Conservation (phyloP, 352 stramenopile species). For the Phytophthora quininea region DNA sequence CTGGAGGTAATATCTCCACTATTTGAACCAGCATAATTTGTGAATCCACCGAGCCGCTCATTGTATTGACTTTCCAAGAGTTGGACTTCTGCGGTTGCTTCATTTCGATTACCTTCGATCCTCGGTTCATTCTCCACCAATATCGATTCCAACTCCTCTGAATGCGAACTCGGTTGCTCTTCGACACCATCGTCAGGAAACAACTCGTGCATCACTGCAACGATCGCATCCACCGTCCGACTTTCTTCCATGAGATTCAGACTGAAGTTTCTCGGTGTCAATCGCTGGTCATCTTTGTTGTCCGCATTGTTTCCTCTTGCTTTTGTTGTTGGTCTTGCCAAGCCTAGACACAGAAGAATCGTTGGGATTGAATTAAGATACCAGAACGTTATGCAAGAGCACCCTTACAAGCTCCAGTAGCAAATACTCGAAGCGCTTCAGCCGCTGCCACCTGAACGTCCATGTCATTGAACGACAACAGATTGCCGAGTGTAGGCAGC, state of each 20-base stretch:
- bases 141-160: slow-evolving; percentile 2
- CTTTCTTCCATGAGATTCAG: slow-evolving; percentile 77
- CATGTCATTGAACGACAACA: slow-evolving; percentile 62
- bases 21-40: background rate
- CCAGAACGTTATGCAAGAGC: background rate
- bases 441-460: slow-evolving; percentile 69
- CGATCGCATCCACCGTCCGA: slow-evolving; percentile 58
- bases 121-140: background rate
- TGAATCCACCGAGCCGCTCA: background rate
- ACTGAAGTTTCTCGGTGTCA: slow-evolving; percentile 64
- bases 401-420: slow-evolving; percentile 61
- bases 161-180: slow-evolving; percentile 7
- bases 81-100: background rate
- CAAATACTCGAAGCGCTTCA: slow-evolving; percentile 64
- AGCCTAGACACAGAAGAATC: slow-evolving; percentile 25
- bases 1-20: background rate
- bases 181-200: slow-evolving; percentile 61
- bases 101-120: slow-evolving; percentile 4
- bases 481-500: slow-evolving; percentile 55
- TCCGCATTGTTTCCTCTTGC: slow-evolving; percentile 41
- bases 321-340: slow-evolving; percentile 36
- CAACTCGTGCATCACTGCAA: slow-evolving; percentile 67
- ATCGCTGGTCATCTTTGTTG: slow-evolving; percentile 55
- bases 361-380: background rate
- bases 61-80: background rate